Evolutionary conservation across 768 basidiomycete species (phyloP).

Genomic region (Crassisporium funariophilum): DNA sequence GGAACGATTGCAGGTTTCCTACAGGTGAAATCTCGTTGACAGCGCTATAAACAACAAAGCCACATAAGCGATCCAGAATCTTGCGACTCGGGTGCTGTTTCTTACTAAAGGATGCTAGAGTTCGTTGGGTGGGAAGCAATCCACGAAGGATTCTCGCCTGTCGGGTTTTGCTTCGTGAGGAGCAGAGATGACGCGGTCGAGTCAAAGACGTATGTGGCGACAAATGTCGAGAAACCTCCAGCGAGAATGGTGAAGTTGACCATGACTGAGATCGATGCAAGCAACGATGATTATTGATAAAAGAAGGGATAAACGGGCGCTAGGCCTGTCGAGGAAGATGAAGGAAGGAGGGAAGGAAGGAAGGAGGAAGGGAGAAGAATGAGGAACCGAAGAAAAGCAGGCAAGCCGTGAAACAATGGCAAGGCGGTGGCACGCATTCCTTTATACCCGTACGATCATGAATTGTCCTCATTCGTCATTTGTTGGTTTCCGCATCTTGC

Average conservation of each 20-base stretch:
- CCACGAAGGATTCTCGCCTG: conserved; percentile 59
- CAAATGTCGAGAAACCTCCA: conserved; percentile 46
- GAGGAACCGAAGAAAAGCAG: too few relatives aligned
- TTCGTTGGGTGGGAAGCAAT: conserved; percentile 55
- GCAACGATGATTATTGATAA: not conserved
- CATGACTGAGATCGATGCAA: conserved; percentile 29
- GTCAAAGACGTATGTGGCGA: conserved; percentile 54
- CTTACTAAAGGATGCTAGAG: conserved; percentile 61
- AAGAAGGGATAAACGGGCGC: conserved; percentile 2
- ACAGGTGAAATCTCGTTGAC: conserved; percentile 49
- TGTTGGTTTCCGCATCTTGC: too few relatives aligned
- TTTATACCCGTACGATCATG: too few relatives aligned
- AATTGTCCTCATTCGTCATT: too few relatives aligned
- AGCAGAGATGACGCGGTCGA: conserved; percentile 48
- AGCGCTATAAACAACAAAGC: conserved; percentile 38
- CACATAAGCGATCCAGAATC: not conserved
- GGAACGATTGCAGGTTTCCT: conserved; percentile 55
- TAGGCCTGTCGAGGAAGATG: conserved; percentile 10
- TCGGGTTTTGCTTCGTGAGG: conserved; percentile 44
- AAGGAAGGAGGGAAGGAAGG: conserved; percentile 3
- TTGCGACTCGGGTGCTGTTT: conserved; percentile 3
- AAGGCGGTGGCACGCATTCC: too few relatives aligned
- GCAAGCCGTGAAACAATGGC: too few relatives aligned
- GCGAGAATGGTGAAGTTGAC: conserved; percentile 52
- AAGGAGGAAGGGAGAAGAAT: too few relatives aligned